These are phyloP conservation scores for Ceratocystiopsis minuta DNA, from an alignment of 2,329 filamentous ascomycete genomes.

Conservation along the genomic window DNA sequence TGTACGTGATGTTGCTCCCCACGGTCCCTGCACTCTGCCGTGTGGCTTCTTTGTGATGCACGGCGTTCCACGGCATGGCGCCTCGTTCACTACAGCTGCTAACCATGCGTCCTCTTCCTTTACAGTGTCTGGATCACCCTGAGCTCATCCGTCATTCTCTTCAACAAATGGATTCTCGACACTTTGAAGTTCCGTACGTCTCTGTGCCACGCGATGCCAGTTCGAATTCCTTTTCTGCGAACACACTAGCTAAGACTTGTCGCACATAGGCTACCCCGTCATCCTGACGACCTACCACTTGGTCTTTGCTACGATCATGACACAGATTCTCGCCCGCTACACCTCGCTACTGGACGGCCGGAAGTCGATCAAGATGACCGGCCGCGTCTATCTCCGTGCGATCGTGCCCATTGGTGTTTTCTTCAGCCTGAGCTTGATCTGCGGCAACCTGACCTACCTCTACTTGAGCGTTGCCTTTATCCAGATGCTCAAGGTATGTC, in stretches of 20 bases:
- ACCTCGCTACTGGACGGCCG: constrained; percentile 81
- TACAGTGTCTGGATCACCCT: constrained; percentile 75
- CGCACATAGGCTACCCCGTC: constrained; percentile 43
- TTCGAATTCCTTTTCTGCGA: too few relatives aligned
- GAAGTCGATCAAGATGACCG: constrained; percentile 95
- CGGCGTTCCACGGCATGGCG: not conserved
- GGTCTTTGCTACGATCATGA: constrained; percentile 82
- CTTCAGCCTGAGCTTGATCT: constrained; percentile 92
- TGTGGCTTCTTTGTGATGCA: too few relatives aligned
- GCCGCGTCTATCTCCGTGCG: constrained; percentile 76
- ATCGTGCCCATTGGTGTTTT: constrained; percentile 91
- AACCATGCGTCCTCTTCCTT: not conserved
- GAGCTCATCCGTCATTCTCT: constrained; percentile 87
- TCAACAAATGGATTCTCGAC: constrained; percentile 97
- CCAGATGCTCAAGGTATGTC: constrained; percentile 82
- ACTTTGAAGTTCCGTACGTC: constrained; percentile 59
- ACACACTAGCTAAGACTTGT: too few relatives aligned
- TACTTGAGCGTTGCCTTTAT: constrained; percentile 95
- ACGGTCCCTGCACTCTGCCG: too few relatives aligned
- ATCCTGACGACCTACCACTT: constrained; percentile 94
- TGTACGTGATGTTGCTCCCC: constrained; percentile 23
- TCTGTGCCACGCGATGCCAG: not conserved
- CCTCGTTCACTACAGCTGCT: not conserved
- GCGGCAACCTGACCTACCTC: constrained; percentile 86
- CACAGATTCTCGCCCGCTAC: constrained; percentile 78